Evolutionary conservation across 1,139 yeast species (phyloP).

Genomic region (Suhomyces anneliseae): DNA sequence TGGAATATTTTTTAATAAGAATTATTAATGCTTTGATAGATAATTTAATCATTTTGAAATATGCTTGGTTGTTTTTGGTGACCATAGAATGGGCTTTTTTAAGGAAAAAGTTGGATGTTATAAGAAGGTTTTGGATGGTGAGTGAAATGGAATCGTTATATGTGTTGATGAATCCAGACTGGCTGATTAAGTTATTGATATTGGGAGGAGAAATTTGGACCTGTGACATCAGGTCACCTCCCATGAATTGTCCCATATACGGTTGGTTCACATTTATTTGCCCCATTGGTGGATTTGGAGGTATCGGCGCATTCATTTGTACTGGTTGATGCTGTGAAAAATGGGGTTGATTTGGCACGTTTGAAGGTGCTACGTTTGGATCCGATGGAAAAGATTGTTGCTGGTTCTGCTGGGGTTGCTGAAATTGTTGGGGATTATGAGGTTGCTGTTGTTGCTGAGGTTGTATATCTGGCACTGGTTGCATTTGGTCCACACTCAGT

Average conservation of each 20-base stretch:
- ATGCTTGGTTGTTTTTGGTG: slow-evolving; percentile 23
- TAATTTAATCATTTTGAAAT: slow-evolving; percentile 37
- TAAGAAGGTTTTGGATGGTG: slow-evolving; percentile 14
- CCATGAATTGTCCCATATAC: too few species aligned
- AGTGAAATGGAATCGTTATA: background rate
- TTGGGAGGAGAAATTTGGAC: too few species aligned
- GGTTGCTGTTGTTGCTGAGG: too few species aligned
- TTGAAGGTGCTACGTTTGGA: background rate
- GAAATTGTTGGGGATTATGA: background rate
- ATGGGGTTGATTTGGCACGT: background rate
- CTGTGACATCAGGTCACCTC: too few species aligned
- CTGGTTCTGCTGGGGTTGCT: background rate
- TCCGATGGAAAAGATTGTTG: background rate
- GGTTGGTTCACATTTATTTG: too few species aligned
- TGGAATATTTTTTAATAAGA: slow-evolving; percentile 27
- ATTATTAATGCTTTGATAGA: slow-evolving; percentile 40
- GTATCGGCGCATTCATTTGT: too few species aligned
- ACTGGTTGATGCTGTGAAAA: background rate
- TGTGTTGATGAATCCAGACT: background rate
- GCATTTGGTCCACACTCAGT: too few species aligned
- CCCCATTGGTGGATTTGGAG: too few species aligned
- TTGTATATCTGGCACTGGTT: too few species aligned
- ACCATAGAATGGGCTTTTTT: slow-evolving; percentile 27
- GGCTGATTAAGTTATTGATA: too few species aligned
- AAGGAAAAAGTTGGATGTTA: slow-evolving; percentile 25